Evolutionary conservation across 768 basidiomycete genomes (phyloP), one percentile per base, ranked within the genome.

Genomic region (Phlegmacium glaucopus): DNA sequence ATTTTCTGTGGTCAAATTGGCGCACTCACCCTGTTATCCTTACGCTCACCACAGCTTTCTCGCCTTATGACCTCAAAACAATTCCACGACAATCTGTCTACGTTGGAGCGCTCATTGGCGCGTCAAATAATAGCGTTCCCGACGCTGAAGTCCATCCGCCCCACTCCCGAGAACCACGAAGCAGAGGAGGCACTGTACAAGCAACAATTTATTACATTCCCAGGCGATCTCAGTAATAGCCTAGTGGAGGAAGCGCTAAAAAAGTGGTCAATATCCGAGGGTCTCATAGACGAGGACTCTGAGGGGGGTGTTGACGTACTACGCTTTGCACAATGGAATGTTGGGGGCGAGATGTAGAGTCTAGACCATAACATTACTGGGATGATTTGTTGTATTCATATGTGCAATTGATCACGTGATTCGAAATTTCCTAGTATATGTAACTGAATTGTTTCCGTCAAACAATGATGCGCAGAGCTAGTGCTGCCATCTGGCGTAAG

Each of bases 51-150:
- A 46, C 56, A 70, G 45, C 63, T 87, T 39, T 48, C 70, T 30
- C 59, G 66, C 22, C 59, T 76, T 50, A 61, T 83, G 38, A 64
- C 63, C 12, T 72, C 76, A 2, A 63, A 74, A 40, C 60, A 60
- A n/a, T 84, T 85, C 56, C 66, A 71, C 22, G 62, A 69, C n/a
- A 79, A 87, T 32, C 67, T 90, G 13, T 71, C 71, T 27, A 73
- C 75, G 36, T 71, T 95, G 11, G 82, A 87, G 54, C 82, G 89
- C 17, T 78, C 85, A 2, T 52, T 95, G n/a, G 87, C 85, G 9
- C 78, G 91, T 35, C 94, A 95, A 66, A 84, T 92, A 42, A 82
- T 83, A 16, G 94, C 92, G 3, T 85, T 94, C 60, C 82, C 88
- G 22, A 90, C 90, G 0, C 65, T 67, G 12, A 71, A 69, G 1